Conservation (phyloP, 129 eudicot genomes). For the Tagetes patula region DNA sequence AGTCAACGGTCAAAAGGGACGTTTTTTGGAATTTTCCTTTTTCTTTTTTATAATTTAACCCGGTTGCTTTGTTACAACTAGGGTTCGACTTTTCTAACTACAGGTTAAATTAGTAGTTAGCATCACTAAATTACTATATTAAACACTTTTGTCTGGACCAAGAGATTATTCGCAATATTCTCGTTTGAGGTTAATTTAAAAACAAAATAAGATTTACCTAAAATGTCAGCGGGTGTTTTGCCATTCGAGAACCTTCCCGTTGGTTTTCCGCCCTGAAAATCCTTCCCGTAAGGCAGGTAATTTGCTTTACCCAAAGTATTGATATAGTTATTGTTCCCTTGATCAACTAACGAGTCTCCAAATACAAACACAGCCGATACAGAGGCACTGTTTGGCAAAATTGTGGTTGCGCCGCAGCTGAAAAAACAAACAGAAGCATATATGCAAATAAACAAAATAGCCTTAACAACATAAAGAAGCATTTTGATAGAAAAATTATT, state of each 20-base stretch:
- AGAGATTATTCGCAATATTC: too few relatives aligned
- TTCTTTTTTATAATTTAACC: too few relatives aligned
- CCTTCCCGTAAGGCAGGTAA: conserved; percentile 66
- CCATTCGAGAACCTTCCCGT: conserved; percentile 73
- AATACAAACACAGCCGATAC: conserved; percentile 53
- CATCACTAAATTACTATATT: too few relatives aligned
- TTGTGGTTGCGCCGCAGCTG: conserved; percentile 15
- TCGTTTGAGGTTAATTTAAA: too few relatives aligned
- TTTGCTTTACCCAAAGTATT: conserved; percentile 47
- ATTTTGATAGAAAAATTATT: not conserved
- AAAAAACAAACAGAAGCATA: conserved; percentile 1
- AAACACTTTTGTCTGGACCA: too few relatives aligned
- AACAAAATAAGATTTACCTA: conserved; percentile 28
- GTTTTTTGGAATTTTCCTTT: too few relatives aligned
- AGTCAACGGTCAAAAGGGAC: too few relatives aligned
- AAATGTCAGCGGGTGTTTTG: conserved; percentile 50
- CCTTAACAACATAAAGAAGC: not conserved
- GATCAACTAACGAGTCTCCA: conserved; percentile 72
- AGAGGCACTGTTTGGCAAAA: conserved; percentile 27
- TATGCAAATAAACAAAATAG: not conserved
- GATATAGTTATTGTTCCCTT: conserved; percentile 59
- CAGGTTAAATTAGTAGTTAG: too few relatives aligned
- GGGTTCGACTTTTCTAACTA: too few relatives aligned
- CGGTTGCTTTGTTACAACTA: too few relatives aligned
- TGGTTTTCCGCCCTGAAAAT: conserved; percentile 59